Base-by-base conservation (phyloP, 139 green algal species). In the Auxenochlorella protothecoides region DNA sequence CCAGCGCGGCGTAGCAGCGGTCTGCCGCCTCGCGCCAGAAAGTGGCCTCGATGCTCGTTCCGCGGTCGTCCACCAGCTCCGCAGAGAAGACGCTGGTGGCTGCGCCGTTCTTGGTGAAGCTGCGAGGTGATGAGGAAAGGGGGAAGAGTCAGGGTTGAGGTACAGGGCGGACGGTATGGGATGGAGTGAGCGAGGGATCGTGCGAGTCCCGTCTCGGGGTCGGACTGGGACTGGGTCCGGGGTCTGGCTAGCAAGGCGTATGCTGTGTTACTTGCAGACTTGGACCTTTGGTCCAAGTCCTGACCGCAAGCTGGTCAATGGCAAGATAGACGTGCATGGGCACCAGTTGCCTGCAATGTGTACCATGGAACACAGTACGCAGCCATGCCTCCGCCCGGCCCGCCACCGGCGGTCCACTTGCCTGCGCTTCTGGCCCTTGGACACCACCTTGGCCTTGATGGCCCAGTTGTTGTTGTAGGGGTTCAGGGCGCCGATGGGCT, bases 51-150 rank as follows among this genome's bases (percentile, higher is more conserved):
- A 95, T 91, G 53, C 78, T 59, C 0, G 73, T 81, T 62, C 89
- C 90, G 84, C 91, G 78, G 16, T 87, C 85, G 65, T 95, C 89
- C 10, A 90, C 78, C 14, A 95, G 71, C 69, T 95, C 89, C 15
- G 86, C 72, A 6, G 54, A 80, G 61, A 89, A 83, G 10, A 91
- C 75, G 4, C 68, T 70, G 59, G 53, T 55, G 59, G 73, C 55
- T 12, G 66, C 76, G 68, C 53, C 68, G 63, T n/a, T 66, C 66
- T 78, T 83, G 78, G 65, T 73, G 57, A 73, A 80, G 59, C 59
- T 62, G 56, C 44, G 8, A 4, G 51, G 27, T 13, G 9, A 68
- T 63, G 52, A 56, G 51, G 8, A n/a, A 3, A 54, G 27, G 4
- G 51, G 13, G 13, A 57, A 3, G 12, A 6, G 27, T n/a, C 16